Percentiles rank a stretch among this genome's conserved stretches.
phyloP scores from a whole-genome alignment of 2,329 filamentous ascomycete genomes.

The Aspergillus jensenii region DNA sequence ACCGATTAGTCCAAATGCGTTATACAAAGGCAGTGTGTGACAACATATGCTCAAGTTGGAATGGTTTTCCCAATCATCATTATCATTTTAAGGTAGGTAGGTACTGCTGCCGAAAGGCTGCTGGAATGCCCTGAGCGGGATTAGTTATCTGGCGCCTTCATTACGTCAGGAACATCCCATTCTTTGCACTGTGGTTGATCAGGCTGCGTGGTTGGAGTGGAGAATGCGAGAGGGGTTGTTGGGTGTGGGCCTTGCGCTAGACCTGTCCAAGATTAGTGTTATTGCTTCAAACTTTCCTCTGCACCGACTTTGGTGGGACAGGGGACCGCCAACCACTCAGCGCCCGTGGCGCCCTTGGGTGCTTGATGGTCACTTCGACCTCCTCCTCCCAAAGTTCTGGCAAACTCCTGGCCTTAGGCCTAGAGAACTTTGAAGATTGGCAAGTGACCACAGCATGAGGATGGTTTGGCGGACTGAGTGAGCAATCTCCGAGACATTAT shows the following conservation, averaged over 20 bases:
- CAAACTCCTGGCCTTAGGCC: background rate
- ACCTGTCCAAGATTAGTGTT: background rate
- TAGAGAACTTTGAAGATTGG: background rate
- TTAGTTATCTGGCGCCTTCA: constrained; percentile 1
- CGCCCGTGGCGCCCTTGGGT: background rate
- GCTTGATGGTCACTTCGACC: background rate
- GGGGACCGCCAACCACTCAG: background rate
- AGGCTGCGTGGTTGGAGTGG: background rate
- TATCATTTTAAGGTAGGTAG: background rate
- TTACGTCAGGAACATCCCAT: background rate
- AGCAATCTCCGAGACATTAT: background rate
- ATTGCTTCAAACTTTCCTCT: constrained; percentile 6
- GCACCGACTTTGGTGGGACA: constrained; percentile 1
- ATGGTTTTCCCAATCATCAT: constrained; percentile 1
- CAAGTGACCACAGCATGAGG: background rate
- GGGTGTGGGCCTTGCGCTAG: background rate
- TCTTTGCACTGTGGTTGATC: background rate
- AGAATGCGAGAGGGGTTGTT: constrained; percentile 6
- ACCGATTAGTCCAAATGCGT: constrained; percentile 6
- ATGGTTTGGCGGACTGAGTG: background rate
- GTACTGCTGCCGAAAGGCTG: background rate
- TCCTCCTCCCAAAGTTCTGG: constrained; percentile 2
- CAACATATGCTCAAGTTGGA: constrained; percentile 1
- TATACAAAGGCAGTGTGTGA: constrained; percentile 10
- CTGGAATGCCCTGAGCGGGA: background rate